Evolutionary conservation across 139 green algal species (phyloP).

Genomic region (Astrephomene gubernaculifera): DNA sequence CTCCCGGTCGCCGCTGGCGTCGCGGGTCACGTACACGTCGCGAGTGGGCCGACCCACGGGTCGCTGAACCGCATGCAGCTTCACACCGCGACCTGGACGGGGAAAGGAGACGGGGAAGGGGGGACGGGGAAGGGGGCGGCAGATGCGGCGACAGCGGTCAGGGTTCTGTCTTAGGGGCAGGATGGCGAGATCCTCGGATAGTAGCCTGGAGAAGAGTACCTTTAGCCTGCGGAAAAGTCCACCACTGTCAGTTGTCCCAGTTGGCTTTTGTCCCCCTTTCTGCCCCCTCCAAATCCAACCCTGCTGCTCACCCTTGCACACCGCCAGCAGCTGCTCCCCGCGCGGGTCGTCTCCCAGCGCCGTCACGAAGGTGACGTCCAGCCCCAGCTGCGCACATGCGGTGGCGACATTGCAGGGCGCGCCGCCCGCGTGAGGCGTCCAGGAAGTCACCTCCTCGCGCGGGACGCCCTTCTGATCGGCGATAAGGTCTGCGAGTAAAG

Average conservation of each 20-base stretch:
- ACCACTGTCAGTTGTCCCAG: no score
- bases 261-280: no score
- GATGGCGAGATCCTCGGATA: no score
- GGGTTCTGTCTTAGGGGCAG: no score
- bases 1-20: slow-evolving; percentile 76
- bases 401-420: slow-evolving; percentile 87
- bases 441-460: slow-evolving; percentile 79
- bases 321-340: slow-evolving; percentile 74
- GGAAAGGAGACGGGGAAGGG: no score
- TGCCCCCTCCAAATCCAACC: no score
- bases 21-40: slow-evolving; percentile 85
- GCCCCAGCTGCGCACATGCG: slow-evolving; percentile 66
- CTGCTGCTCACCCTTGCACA: slow-evolving; percentile 79
- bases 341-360: slow-evolving; percentile 82
- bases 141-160: no score
- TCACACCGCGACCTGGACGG: slow-evolving; percentile 72
- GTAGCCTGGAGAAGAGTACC: no score
- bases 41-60: slow-evolving; percentile 72
- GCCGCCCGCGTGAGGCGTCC: slow-evolving; percentile 89
- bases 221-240: no score
- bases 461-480: slow-evolving; percentile 81
- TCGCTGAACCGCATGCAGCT: slow-evolving; percentile 70
- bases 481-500: slow-evolving; percentile 88
- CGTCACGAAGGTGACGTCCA: slow-evolving; percentile 71
- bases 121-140: background rate